Percentiles rank a stretch among this genome's conserved stretches.
Evolutionary conservation across 345 rosid genomes (phyloP).

Genomic region (Pistacia integerrima): DNA sequence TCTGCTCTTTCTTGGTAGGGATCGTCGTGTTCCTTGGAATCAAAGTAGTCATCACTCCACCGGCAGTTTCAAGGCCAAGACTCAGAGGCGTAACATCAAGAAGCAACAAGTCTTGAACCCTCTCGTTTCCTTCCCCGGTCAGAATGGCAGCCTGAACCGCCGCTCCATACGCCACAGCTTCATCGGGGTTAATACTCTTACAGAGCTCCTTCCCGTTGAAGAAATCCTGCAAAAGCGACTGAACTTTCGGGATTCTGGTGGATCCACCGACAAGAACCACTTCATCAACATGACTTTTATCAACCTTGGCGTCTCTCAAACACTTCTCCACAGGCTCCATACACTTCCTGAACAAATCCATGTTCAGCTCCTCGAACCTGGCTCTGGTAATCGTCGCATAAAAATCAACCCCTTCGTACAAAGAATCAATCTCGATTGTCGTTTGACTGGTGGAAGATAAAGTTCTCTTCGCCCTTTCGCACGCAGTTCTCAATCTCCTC

Average conservation of each 20-base stretch:
- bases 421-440: conserved; percentile 46
- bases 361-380: conserved; percentile 53
- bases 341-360: conserved; percentile 49
- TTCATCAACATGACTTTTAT: conserved; percentile 41
- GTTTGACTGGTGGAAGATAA: conserved; percentile 37
- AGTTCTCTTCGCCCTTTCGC: conserved; percentile 26
- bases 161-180: conserved; percentile 51
- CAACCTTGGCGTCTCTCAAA: conserved; percentile 37
- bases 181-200: conserved; percentile 53
- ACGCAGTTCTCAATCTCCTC: conserved; percentile 26
- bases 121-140: conserved; percentile 46
- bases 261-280: conserved; percentile 52
- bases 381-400: conserved; percentile 45
- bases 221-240: conserved; percentile 45
- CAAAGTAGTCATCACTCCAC: conserved; percentile 46
- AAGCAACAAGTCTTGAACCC: conserved; percentile 46
- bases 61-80: conserved; percentile 50
- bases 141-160: conserved; percentile 52
- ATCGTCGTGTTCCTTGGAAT: conserved; percentile 50
- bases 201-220: conserved; percentile 52
- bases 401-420: conserved; percentile 49
- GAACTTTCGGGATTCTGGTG: conserved; percentile 50
- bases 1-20: conserved; percentile 45
- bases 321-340: conserved; percentile 58
- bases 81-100: conserved; percentile 47